Conservation (phyloP, 768 basidiomycete species). For the Pleurotus eryngii region DNA sequence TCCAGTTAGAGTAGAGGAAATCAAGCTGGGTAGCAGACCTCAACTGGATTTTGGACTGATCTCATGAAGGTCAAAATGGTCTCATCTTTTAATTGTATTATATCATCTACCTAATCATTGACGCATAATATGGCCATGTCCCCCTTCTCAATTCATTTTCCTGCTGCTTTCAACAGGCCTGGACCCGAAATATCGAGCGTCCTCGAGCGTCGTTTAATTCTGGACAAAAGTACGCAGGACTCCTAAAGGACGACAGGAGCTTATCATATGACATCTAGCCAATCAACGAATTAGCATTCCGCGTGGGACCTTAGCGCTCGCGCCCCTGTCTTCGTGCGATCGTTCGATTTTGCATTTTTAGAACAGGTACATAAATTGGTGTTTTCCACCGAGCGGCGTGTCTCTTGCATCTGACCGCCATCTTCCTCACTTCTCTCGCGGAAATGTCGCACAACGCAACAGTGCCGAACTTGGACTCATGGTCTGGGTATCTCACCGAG, state of each 20-base stretch:
- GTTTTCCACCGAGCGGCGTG: not conserved
- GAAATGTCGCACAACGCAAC: constrained; percentile 29
- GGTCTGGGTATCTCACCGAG: constrained; percentile 41
- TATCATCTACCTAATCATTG: too few species aligned
- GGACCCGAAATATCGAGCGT: too few species aligned
- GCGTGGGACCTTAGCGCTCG: too few species aligned
- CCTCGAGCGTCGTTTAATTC: too few species aligned
- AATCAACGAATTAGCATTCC: too few species aligned
- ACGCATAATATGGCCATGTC: too few species aligned
- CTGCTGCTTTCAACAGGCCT: too few species aligned
- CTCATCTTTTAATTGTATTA: too few species aligned
- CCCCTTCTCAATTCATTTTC: too few species aligned
- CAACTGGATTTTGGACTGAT: constrained; percentile 14
- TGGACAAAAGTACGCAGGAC: too few species aligned
- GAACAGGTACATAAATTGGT: not conserved
- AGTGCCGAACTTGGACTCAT: constrained; percentile 35
- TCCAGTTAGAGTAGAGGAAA: constrained; percentile 23
- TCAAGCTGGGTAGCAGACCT: constrained; percentile 27
- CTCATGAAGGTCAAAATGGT: not conserved
- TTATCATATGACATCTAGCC: too few species aligned
- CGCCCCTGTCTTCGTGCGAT: not conserved
- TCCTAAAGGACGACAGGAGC: too few species aligned
- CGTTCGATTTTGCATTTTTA: constrained; percentile 9
- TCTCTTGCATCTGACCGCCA: not conserved
- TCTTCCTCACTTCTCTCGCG: not conserved